Conservation (phyloP, 2,329 filamentous ascomycete genomes). For the Sarocladium brachiariae region DNA sequence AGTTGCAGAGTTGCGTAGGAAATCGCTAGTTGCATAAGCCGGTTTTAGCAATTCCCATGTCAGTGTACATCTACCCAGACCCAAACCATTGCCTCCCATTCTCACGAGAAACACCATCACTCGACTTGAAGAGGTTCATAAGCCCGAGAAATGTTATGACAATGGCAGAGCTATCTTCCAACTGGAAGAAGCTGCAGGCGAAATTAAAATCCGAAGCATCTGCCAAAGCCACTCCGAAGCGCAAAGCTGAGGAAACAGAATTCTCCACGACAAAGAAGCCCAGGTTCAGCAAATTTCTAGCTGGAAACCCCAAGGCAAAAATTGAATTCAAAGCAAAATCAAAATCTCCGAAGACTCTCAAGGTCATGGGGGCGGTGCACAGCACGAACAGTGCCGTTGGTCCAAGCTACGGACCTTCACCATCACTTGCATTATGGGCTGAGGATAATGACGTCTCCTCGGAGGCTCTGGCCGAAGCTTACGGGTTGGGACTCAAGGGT, state of each 20-base stretch:
- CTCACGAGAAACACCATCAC: neutral
- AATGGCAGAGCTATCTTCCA: constrained; percentile 51
- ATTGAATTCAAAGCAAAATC: constrained; percentile 14
- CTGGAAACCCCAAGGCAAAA: constrained; percentile 12
- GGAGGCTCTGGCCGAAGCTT: constrained; percentile 54
- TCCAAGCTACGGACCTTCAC: constrained; percentile 35
- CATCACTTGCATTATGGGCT: constrained; percentile 53
- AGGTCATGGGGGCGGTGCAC: constrained; percentile 51
- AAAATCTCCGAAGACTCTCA: neutral
- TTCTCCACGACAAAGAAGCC: constrained; percentile 19
- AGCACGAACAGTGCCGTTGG: constrained; percentile 38
- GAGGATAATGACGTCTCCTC: constrained; percentile 54
- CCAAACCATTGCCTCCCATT: no score
- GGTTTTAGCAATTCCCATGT: constrained; percentile 18
- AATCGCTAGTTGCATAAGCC: constrained; percentile 11
- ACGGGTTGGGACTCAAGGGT: constrained; percentile 46
- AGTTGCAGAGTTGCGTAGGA: neutral
- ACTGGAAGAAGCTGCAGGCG: constrained; percentile 74
- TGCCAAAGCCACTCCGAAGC: constrained; percentile 32
- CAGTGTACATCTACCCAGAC: no score
- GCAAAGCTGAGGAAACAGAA: constrained; percentile 30
- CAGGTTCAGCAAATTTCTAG: constrained; percentile 17
- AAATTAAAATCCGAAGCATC: constrained; percentile 43
- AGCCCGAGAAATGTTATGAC: constrained; percentile 6
- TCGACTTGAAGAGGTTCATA: neutral